A percentile compares a stretch with the other conserved stretches of the same genome.
phyloP scores from a whole-genome alignment of 805 yeast species.

The Teunomyces tritomae region DNA sequence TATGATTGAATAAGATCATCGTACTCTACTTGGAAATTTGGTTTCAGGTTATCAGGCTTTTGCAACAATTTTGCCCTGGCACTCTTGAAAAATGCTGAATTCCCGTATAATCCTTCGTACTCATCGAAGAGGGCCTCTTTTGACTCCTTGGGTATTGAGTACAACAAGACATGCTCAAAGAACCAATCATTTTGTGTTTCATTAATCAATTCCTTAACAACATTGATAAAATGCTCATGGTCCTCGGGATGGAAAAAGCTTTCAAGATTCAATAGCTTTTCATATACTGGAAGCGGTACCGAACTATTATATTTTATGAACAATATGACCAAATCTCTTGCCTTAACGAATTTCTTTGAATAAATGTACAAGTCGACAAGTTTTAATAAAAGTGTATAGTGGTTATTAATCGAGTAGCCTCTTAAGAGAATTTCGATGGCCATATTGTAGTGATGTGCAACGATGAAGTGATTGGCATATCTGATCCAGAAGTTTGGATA shows the following conservation, averaged over 20 bases:
- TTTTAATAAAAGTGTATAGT: constrained; percentile 33
- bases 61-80: constrained; percentile 7
- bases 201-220: constrained; percentile 28
- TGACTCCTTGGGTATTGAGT: constrained; percentile 16
- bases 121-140: constrained; percentile 22
- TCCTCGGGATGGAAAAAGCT: constrained; percentile 24
- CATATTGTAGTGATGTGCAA: constrained; percentile 18
- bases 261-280: constrained; percentile 45
- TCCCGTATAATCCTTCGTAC: constrained; percentile 13
- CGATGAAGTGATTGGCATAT: constrained; percentile 43
- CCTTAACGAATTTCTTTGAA: constrained; percentile 33
- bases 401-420: constrained; percentile 28
- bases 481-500: constrained; percentile 51
- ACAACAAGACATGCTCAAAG: constrained; percentile 31
- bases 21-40: constrained; percentile 1
- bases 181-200: constrained; percentile 34
- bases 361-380: constrained; percentile 45
- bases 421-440: constrained; percentile 41
- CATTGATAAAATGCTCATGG: constrained; percentile 21
- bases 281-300: constrained; percentile 35
- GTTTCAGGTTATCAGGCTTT: not conserved
- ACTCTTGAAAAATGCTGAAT: constrained; percentile 7
- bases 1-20: constrained; percentile 1
- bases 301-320: constrained; percentile 22
- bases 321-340: constrained; percentile 31